A percentile compares a stretch with the other conserved stretches of the same genome.
These are phyloP conservation scores for Aspergillus steynii DNA, from an alignment of 495 filamentous ascomycete species.

Conservation along the genomic window DNA sequence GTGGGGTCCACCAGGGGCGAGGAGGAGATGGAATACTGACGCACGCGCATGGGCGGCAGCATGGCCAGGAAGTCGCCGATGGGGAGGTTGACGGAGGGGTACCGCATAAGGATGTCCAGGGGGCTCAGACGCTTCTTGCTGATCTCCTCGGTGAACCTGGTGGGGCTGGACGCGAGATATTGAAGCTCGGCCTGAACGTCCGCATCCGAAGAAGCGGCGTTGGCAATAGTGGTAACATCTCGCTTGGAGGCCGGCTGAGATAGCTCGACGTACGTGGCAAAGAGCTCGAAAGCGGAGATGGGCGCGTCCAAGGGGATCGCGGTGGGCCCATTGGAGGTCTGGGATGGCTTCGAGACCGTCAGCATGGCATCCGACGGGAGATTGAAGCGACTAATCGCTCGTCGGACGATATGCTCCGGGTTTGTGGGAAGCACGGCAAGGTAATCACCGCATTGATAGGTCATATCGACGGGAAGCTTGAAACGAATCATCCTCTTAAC, in stretches of 20 bases:
- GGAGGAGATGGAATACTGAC: slow-evolving; percentile 80
- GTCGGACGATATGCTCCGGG: slow-evolving; percentile 54
- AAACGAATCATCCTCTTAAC: slow-evolving; percentile 67
- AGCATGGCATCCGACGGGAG: slow-evolving; percentile 63
- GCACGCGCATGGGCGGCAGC: slow-evolving; percentile 71
- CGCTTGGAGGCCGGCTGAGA: slow-evolving; percentile 63
- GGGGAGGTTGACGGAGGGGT: slow-evolving; percentile 54
- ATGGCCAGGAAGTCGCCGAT: slow-evolving; percentile 65
- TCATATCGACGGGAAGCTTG: slow-evolving; percentile 62
- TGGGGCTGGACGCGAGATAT: slow-evolving; percentile 34
- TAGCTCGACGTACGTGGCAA: slow-evolving; percentile 72
- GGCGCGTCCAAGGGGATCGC: slow-evolving; percentile 58
- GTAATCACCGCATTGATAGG: slow-evolving; percentile 74
- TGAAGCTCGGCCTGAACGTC: slow-evolving; percentile 31
- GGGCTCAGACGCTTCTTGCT: slow-evolving; percentile 58
- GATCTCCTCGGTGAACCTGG: slow-evolving; percentile 52
- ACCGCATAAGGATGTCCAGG: slow-evolving; percentile 64
- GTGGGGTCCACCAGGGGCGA: slow-evolving; percentile 62
- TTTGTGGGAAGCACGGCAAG: slow-evolving; percentile 73
- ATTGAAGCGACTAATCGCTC: slow-evolving; percentile 53
- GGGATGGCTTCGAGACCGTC: slow-evolving; percentile 38
- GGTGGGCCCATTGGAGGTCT: slow-evolving; percentile 41
- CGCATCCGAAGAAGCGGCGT: slow-evolving; percentile 30
- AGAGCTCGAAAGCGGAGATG: slow-evolving; percentile 60
- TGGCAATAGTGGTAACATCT: slow-evolving; percentile 51